Conservation (phyloP, 768 basidiomycete genomes). For the Hirschioporus abietinus region DNA sequence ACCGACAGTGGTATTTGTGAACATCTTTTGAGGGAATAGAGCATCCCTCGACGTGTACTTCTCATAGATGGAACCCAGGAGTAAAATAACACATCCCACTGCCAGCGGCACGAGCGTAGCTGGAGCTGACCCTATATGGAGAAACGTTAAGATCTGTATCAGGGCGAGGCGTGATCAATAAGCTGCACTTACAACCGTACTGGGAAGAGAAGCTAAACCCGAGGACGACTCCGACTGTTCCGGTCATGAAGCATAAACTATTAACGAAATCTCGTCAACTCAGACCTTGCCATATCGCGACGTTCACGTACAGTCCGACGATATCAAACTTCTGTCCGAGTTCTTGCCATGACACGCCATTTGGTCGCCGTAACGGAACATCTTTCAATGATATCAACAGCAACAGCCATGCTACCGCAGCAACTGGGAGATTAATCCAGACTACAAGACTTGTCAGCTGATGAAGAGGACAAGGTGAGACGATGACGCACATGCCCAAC, state of each 20-base stretch:
- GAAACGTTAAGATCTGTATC: conserved; percentile 12
- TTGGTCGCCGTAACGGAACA: conserved; percentile 41
- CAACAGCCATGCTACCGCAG: conserved; percentile 51
- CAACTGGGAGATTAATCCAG: conserved; percentile 78
- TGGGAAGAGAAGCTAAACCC: conserved; percentile 75
- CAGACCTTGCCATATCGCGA: conserved; percentile 11
- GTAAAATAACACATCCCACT: conserved; percentile 48
- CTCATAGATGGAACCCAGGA: conserved; percentile 65
- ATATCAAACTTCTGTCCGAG: conserved; percentile 67
- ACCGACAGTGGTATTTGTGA: conserved; percentile 59
- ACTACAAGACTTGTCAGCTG: conserved; percentile 37
- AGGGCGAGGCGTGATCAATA: not conserved
- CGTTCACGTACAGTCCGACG: conserved; percentile 58
- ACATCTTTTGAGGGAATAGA: conserved; percentile 62
- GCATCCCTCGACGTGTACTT: conserved; percentile 59
- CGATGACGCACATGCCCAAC: conserved; percentile 74
- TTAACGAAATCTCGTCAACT: conserved; percentile 12
- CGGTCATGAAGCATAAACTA: conserved; percentile 69
- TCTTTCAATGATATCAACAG: conserved; percentile 55
- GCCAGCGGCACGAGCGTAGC: conserved; percentile 57
- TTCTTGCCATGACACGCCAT: conserved; percentile 49
- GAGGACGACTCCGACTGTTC: conserved; percentile 68
- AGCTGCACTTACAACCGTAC: conserved; percentile 53
- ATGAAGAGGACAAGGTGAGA: conserved; percentile 1
- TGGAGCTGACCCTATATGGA: conserved; percentile 51